Evolutionary conservation across 108 stramenopile species (phyloP).

Genomic region (Tribonema minus): DNA sequence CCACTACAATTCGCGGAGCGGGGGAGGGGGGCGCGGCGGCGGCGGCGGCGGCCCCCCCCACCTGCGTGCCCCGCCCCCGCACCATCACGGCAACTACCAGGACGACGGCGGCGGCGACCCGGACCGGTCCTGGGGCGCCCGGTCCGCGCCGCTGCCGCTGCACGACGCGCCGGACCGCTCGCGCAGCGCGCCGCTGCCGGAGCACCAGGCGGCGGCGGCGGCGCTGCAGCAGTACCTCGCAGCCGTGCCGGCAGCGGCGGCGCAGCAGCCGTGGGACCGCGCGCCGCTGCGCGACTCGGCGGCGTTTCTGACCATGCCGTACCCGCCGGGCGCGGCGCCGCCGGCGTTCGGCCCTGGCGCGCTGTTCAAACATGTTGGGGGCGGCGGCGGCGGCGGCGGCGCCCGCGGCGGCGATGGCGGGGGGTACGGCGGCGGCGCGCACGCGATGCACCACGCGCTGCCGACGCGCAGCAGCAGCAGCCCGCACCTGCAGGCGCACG

Average conservation of each 20-base stretch:
- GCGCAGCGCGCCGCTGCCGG: background rate
- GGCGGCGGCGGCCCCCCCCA: too few relatives aligned
- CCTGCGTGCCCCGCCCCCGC: too few relatives aligned
- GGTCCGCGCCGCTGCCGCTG: constrained; percentile 3
- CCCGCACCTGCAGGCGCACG: too few relatives aligned
- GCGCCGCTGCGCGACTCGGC: constrained; percentile 4
- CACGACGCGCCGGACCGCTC: background rate
- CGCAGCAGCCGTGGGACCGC: constrained; percentile 14
- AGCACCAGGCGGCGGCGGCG: background rate
- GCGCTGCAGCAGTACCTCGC: background rate
- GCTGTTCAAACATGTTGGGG: background rate
- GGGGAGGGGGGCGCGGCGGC: too few relatives aligned
- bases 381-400: background rate
- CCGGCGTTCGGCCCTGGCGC: background rate
- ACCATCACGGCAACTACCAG: too few relatives aligned
- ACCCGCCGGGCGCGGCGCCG: constrained; percentile 2
- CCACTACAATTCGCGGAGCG: too few relatives aligned
- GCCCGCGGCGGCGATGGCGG: background rate
- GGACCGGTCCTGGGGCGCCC: background rate
- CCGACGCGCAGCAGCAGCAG: too few relatives aligned
- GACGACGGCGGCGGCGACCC: background rate
- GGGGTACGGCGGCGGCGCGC: too few relatives aligned
- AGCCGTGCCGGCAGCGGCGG: background rate
- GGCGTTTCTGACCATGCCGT: constrained; percentile 11
- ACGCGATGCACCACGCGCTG: too few relatives aligned